A percentile compares a stretch with the other conserved stretches of the same genome.
phyloP scores from a whole-genome alignment of 176 grass and related monocot genomes.

The Oryza glumipatula region DNA sequence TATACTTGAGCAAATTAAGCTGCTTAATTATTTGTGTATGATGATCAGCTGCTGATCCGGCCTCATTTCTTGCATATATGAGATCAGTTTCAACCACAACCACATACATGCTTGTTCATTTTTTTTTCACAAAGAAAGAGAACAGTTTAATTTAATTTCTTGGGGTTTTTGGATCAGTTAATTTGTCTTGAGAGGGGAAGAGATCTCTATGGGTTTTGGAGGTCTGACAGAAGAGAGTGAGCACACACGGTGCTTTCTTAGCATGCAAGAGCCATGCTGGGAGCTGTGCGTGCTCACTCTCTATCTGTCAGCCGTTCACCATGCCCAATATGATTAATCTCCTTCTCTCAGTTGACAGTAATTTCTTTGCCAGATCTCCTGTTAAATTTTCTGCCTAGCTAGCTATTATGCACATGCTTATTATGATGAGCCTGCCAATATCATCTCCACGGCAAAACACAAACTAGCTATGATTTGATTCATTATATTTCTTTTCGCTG shows the following conservation, averaged over 20 bases:
- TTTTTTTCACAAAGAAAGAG: neutral
- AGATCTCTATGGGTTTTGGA: conserved; percentile 37
- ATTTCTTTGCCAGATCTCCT: neutral
- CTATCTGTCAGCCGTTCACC: conserved; percentile 64
- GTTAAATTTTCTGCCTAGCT: too few species aligned
- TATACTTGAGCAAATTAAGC: neutral
- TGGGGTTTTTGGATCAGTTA: neutral
- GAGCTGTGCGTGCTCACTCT: conserved; percentile 62
- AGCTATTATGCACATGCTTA: neutral
- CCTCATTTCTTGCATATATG: conserved; percentile 19
- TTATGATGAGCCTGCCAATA: neutral
- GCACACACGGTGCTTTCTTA: conserved; percentile 56
- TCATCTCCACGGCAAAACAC: neutral
- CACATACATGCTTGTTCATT: neutral
- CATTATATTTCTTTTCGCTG: neutral
- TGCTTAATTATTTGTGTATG: conserved; percentile 47
- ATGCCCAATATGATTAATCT: conserved; percentile 12
- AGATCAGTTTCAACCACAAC: conserved; percentile 1
- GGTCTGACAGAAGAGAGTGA: conserved; percentile 70
- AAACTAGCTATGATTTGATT: neutral
- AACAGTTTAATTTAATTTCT: too few species aligned
- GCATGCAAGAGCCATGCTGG: conserved; percentile 45
- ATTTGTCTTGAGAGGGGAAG: neutral
- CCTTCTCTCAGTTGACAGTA: conserved; percentile 1
- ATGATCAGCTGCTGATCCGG: conserved; percentile 37